phyloP scores from a whole-genome alignment of 495 filamentous ascomycete species.

The Hypoxylon lenormandii region DNA sequence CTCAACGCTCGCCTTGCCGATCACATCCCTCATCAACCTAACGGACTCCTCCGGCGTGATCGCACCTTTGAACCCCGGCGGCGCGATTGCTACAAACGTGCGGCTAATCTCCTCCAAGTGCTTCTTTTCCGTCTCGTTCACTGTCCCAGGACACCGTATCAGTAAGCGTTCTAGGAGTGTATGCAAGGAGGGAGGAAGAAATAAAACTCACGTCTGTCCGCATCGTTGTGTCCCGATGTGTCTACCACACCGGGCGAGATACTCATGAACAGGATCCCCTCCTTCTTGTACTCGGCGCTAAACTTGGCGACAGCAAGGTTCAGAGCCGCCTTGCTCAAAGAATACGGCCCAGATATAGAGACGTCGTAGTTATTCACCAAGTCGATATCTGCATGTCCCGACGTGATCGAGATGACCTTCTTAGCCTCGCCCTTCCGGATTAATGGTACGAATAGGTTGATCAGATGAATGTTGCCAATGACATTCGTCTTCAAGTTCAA shows the following conservation, averaged over 20 bases:
- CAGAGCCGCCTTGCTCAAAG: conserved; percentile 58
- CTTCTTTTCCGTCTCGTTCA: conserved; percentile 54
- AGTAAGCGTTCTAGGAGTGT: neutral
- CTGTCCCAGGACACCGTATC: conserved; percentile 36
- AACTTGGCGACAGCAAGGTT: conserved; percentile 61
- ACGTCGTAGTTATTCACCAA: conserved; percentile 45
- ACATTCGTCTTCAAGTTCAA: conserved; percentile 58
- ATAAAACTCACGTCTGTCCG: conserved; percentile 22
- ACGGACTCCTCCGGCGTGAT: conserved; percentile 60
- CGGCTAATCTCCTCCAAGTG: conserved; percentile 43
- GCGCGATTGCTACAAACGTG: conserved; percentile 60
- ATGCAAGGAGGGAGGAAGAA: neutral
- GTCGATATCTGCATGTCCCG: conserved; percentile 59
- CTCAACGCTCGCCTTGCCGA: conserved; percentile 62
- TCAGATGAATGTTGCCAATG: conserved; percentile 63
- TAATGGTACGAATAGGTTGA: conserved; percentile 67
- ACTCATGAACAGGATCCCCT: conserved; percentile 64
- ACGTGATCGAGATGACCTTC: conserved; percentile 68
- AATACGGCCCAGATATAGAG: conserved; percentile 43
- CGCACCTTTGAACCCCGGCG: conserved; percentile 62
- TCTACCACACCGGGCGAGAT: conserved; percentile 65
- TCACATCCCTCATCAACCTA: conserved; percentile 50
- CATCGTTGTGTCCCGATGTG: conserved; percentile 38
- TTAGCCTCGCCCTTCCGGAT: conserved; percentile 63
- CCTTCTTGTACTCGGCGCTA: conserved; percentile 59